Conservation (phyloP, 495 filamentous ascomycete species). For the Penicillium robsamsonii region DNA sequence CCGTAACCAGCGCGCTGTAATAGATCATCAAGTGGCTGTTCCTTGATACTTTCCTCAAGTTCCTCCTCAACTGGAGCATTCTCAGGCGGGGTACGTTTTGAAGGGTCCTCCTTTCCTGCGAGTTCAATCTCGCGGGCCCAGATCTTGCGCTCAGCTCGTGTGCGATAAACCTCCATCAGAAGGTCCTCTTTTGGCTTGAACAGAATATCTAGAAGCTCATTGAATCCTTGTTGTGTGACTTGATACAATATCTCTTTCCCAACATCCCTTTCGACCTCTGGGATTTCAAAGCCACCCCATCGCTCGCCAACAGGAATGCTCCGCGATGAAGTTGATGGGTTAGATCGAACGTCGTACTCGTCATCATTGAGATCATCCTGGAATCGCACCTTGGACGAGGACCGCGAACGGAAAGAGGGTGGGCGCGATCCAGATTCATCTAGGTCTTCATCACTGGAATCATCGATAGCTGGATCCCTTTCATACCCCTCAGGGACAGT, state of each 20-base stretch:
- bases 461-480: constrained; percentile 58
- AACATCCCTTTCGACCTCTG: constrained; percentile 75
- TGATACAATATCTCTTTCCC: constrained; percentile 90
- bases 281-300: constrained; percentile 80
- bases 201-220: constrained; percentile 82
- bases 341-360: constrained; percentile 72
- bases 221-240: constrained; percentile 84
- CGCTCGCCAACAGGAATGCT: constrained; percentile 71
- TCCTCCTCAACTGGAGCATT: constrained; percentile 27
- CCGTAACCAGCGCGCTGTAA: constrained; percentile 51
- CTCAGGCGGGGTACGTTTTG: constrained; percentile 18
- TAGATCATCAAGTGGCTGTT: constrained; percentile 47
- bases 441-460: constrained; percentile 30
- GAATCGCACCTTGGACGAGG: constrained; percentile 82
- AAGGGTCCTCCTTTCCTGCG: constrained; percentile 30
- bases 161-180: constrained; percentile 65
- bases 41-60: constrained; percentile 18
- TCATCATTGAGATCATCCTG: constrained; percentile 61
- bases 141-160: constrained; percentile 57
- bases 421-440: constrained; percentile 49
- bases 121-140: constrained; percentile 54
- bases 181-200: constrained; percentile 80
- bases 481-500: constrained; percentile 61
- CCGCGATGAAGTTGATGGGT: constrained; percentile 75
- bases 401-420: constrained; percentile 67